Base-by-base conservation (phyloP, 2,329 filamentous ascomycete species). In the Cordyceps fumosorosea region DNA sequence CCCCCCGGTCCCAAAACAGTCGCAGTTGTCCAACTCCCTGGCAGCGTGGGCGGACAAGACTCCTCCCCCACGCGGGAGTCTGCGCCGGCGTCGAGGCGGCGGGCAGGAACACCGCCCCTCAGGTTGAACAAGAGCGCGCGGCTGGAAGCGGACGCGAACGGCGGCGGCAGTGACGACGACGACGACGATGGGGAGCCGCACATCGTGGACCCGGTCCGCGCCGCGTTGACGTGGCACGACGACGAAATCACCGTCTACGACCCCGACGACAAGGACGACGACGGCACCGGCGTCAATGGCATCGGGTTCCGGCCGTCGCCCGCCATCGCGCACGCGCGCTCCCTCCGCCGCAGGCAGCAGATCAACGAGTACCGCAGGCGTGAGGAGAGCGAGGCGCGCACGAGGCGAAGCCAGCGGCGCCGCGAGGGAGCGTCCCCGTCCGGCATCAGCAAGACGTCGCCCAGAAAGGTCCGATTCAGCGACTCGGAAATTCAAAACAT, bases 201-300 rank as follows among this genome's bases (percentile, higher is more conserved):
- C 48, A 71, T 83, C 32, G 73, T 78, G 58, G 83, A 85, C 60
- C 82, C 83, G 0, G 69, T 85, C 11, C 78, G 84, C 42, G 84
- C 84, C 7, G 80, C 84, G 3, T 75, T 88, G 58, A 88, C 86
- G 1, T 89, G 86, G 86, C 84, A 85, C 67, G 84, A 87, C 65
- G 82, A 88, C 66, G 86, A 88, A 69, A 88, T 89, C 64, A 88
- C 86, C 1, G 78, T 87, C 32, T 86, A 88, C 70, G 82, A 87
- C 66, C 83, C 84, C 0, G 77, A 84, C 47, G 86, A 88, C 68
- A 79, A 82, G 65, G 85, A 89, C 65, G 86, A 89, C 67, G 86
- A 89, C 68, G 86, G 86, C 56, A 83, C 81, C 3, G 86, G 86
- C 24, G 84, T 89, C 68, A 88, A 89, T 69, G 86, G 86, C 5